These are phyloP conservation scores for Xylogone sp. DNA, from an alignment of 2,329 filamentous ascomycete species.

Conservation along the genomic window DNA sequence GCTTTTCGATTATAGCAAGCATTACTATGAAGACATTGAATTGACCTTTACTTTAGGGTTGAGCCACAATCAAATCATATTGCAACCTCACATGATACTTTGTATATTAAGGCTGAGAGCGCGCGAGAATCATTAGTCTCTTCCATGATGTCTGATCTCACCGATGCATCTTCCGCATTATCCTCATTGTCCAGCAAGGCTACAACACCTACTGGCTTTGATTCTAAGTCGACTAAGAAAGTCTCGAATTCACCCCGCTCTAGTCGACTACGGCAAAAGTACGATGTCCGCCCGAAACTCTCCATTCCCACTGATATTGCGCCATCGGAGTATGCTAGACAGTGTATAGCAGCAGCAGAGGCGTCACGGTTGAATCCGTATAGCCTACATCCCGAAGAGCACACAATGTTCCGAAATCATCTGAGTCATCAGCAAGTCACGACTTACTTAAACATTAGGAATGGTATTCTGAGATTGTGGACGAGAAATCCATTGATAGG, in stretches of 20 bases:
- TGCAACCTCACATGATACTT: slow-evolving; percentile 16
- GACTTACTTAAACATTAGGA: slow-evolving; percentile 92
- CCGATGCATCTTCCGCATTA: slow-evolving; percentile 41
- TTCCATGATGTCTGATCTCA: slow-evolving; percentile 51
- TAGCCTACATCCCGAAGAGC: slow-evolving; percentile 79
- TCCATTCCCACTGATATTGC: slow-evolving; percentile 78
- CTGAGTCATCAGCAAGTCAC: slow-evolving; percentile 88
- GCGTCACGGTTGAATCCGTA: slow-evolving; percentile 88
- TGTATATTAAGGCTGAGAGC: slow-evolving; percentile 27
- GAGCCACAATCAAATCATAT: slow-evolving; percentile 14
- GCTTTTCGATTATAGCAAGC: slow-evolving; percentile 1
- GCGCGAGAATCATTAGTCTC: slow-evolving; percentile 44
- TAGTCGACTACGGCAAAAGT: slow-evolving; percentile 34
- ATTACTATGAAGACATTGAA: slow-evolving; percentile 3
- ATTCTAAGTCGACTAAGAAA: slow-evolving; percentile 28
- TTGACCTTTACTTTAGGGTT: slow-evolving; percentile 22
- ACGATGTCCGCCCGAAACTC: slow-evolving; percentile 68
- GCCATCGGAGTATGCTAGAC: slow-evolving; percentile 76
- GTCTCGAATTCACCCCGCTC: slow-evolving; percentile 14
- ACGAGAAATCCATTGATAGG: slow-evolving; percentile 77
- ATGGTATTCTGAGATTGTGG: slow-evolving; percentile 90
- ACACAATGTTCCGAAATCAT: slow-evolving; percentile 72
- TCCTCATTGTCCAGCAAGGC: slow-evolving; percentile 58
- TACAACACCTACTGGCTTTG: slow-evolving; percentile 53
- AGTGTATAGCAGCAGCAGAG: slow-evolving; percentile 87